These are phyloP conservation scores for Acer yangbiense DNA, from an alignment of 345 rosid genomes.

Conservation along the genomic window DNA sequence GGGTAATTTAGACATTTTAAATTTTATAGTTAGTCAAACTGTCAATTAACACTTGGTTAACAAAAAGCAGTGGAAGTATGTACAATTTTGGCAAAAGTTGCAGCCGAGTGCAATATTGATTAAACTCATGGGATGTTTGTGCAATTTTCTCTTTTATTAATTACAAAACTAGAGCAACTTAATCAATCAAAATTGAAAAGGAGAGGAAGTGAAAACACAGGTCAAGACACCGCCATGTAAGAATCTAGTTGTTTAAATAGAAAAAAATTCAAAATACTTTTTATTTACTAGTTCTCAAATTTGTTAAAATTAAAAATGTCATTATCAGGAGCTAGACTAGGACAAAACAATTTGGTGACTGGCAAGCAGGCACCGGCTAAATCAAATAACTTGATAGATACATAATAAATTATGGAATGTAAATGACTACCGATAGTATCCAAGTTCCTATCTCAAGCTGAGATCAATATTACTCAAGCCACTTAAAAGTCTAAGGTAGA, in stretches of 20 bases:
- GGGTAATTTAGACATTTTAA: too few species aligned
- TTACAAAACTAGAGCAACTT: background rate
- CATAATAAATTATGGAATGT: slow-evolving; percentile 2
- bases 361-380: background rate
- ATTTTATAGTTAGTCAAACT: too few species aligned
- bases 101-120: too few species aligned
- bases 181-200: background rate
- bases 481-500: background rate
- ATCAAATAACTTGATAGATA: background rate
- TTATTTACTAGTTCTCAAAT: background rate
- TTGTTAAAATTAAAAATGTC: background rate
- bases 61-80: too few species aligned
- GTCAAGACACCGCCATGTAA: background rate
- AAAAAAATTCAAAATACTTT: background rate
- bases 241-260: background rate
- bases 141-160: background rate
- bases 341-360: background rate
- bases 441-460: background rate
- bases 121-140: too few species aligned
- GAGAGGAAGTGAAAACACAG: background rate
- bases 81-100: too few species aligned
- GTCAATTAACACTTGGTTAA: too few species aligned
- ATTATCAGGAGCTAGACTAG: background rate
- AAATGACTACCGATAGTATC: background rate
- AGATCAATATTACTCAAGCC: background rate